Base-by-base conservation (phyloP, 192 early-diverging fungal species). In the Coemansia sp. region DNA sequence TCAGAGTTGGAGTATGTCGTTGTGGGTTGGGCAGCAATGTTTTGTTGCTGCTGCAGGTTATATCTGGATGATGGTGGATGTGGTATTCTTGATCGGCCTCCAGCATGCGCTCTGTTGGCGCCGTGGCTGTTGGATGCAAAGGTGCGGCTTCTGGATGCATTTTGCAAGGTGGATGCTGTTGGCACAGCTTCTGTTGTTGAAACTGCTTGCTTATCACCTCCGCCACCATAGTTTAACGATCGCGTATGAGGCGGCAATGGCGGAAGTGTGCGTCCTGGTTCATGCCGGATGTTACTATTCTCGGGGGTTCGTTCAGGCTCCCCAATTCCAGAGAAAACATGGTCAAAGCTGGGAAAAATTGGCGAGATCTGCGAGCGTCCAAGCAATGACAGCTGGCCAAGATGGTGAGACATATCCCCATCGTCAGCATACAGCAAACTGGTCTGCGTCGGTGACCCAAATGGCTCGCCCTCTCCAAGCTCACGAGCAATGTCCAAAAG, bases 401-500 rank as follows among this genome's bases (percentile, higher is more conserved):
- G 48, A 41, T 80, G 78, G 2, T 61, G 64, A 10, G 74, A 63
- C 21, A 81, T 67, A 15, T 76, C 78, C 21, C 64, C 70, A 18
- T 72, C 78, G 51, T 81, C 73, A 13, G 72, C 71, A 19, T 73
- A 76, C 19, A 76, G 55, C 42, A 74, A 71, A 47, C 71, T 81
- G 45, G 64, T 64, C 36, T 42, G 52, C 21, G 57, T 42, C 13
- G 67, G 66, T 19, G 43, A 47, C 16, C 41, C 56, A 56, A 73
- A 76, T 7, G 65, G 68, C 40, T 75, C 73, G 62, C 75, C 78
- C 21, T 81, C 71, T 45, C 78, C 69, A 39, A 81, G 74, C 67
- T 81, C 78, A 41, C 78, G 73, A 45, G 78, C 78, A 73, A 81
- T 81, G 55, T 81, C 78, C 22, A 76, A 56, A 47, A 81, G 58